Conservation (phyloP, 208 protist genomes). For the Acanthamoeba castellanii region DNA sequence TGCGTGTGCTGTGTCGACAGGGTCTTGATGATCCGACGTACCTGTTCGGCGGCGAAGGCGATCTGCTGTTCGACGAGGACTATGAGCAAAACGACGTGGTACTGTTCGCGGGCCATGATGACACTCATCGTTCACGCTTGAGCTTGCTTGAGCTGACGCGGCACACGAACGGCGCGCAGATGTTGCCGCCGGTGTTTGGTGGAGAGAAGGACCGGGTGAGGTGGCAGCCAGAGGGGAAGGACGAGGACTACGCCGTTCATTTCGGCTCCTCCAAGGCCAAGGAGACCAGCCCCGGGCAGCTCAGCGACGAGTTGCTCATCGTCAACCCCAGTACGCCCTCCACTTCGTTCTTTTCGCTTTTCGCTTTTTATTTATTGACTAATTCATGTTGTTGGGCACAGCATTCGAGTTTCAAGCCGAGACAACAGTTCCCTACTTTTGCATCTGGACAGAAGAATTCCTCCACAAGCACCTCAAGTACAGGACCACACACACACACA, state of each 20-base stretch:
- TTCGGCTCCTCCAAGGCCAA: conserved; percentile 4
- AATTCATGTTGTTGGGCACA: background rate
- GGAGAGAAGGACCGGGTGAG: background rate
- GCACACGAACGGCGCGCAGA: background rate
- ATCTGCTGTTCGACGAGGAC: background rate
- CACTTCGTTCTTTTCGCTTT: background rate
- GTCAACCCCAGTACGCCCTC: conserved; percentile 24
- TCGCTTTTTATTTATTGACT: background rate
- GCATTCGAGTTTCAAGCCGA: conserved; percentile 22
- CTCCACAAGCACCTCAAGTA: conserved; percentile 34
- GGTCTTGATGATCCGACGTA: background rate
- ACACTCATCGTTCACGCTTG: too few relatives aligned
- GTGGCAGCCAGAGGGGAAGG: background rate
- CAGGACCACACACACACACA: background rate
- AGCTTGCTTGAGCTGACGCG: too few relatives aligned
- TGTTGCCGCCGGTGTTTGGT: conserved; percentile 1
- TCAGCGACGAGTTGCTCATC: background rate
- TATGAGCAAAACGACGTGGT: background rate
- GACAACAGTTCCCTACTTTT: background rate
- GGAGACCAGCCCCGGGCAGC: background rate
- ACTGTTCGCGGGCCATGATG: background rate
- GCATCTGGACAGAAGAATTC: background rate
- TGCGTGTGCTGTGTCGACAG: background rate
- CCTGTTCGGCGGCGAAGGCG: background rate
- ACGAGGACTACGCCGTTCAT: background rate